Base-by-base conservation (phyloP, 768 basidiomycete species). In the Rhodosporidiobolus sp. region DNA sequence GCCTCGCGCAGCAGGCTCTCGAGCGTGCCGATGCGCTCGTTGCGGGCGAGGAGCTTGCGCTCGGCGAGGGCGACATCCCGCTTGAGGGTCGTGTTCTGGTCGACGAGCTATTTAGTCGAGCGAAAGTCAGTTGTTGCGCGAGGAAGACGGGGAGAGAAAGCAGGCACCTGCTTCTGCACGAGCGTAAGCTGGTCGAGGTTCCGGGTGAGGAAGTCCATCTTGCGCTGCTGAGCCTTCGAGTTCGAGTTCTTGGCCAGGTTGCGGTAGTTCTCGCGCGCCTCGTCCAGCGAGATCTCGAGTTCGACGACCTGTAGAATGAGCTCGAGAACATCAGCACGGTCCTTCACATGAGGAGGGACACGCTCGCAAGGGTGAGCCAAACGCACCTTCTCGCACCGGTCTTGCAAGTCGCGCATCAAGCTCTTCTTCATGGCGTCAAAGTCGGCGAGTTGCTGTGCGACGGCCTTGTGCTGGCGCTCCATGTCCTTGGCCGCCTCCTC, bases 371-470 rank as follows among this genome's bases (percentile, higher is more conserved):
- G 52, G 32, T n/a, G n/a, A n/a, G n/a, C n/a, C n/a, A n/a, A 7
- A 77, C 82, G 73, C 64, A 92, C 94, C 89, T 98, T 98, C 85
- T 99, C 96, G 81, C 96, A 99, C 38, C 96, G 94, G 82, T 99
- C 97, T 84, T 97, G 95, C 77, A 99, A 83, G 84, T 99, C 96
- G 49, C 93, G 89, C 91, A 99, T 96, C 73, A 99, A 87, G 59
- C 91, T 95, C 84, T 96, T 95, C 86, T 98, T 98, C 77, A 96
- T 94, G 28, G 91, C 90, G 80, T 99, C 96, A 81, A 99, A 99
- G 80, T 99, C 96, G 70, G 94, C 92, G 70, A 95, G 88, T 79
- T 98, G 95, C n/a, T 94, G 90, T 74, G 93, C 95, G 83, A 96
- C 94, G 20, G 92, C 91, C 83, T 96, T 97, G 76, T 96, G 88